Base-by-base conservation (phyloP, 345 rosid genomes). In the Alliaria petiolata region DNA sequence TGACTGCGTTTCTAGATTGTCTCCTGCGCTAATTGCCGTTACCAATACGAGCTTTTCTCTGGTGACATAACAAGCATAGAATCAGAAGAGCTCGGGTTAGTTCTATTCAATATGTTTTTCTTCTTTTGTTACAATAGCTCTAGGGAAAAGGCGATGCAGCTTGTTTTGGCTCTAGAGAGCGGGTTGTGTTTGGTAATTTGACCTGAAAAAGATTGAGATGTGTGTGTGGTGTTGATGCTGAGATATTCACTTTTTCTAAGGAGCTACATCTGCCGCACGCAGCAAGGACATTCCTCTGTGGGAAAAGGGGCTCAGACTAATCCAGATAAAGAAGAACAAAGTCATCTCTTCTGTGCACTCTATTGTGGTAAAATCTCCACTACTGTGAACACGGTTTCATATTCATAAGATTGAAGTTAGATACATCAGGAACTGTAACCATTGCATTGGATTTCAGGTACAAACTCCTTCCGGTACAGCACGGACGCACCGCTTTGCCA, bases 231-330 rank as follows among this genome's bases (percentile, higher is more conserved):
- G 88, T 91, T 89, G 96, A 95, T 95, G 83, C 76, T 82, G 92
- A 82, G 89, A 91, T 79, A 89, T 87, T 89, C 93, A 89, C 95
- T 85, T 89, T 82, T 82, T 85, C 95, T 91, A 95, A 91, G 99
- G 99, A 87, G 81, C 90, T 89, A 81, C 96, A 86, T 90, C 88
- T 95, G 88, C 90, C 90, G 95, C 88, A 95, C 99, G 97, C 99
- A 91, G 97, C 90, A 89, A 84, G 85, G 97, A 95, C 70, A 81
- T 88, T 80, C 89, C 99, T 72, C 89, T 87, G 28, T 95, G 96
- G 97, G 86, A 86, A 79, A 84, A 87, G 71, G 95, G 95, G 81
- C 90, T 95, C 67, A 85, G 87, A 69, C 88, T 89, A 47, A 81
- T 91, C 78, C 88, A 86, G 76, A 61, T 89, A 66, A 67, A 81